phyloP scores from a whole-genome alignment of 106 monocot genomes.

The Dactylorhiza incarnata region DNA sequence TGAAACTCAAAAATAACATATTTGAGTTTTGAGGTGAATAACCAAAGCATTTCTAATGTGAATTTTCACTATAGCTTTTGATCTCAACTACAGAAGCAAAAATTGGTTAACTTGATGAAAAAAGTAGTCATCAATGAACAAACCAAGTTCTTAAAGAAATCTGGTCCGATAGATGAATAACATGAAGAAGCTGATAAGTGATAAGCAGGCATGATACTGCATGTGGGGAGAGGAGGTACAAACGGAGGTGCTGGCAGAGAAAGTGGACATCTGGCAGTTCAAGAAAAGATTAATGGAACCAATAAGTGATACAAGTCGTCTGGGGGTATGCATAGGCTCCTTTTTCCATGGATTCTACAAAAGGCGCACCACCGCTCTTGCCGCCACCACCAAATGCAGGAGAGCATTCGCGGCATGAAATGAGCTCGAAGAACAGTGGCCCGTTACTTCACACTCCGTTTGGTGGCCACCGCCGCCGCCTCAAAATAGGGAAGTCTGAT shows the following conservation, averaged over 20 bases:
- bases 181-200: background rate
- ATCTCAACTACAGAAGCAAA: background rate
- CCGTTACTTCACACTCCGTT: too few relatives aligned
- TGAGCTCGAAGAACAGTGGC: too few relatives aligned
- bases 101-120: background rate
- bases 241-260: background rate
- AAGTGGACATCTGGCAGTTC: background rate
- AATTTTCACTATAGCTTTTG: background rate
- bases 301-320: background rate
- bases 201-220: background rate
- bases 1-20: background rate
- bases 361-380: too few relatives aligned
- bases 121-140: background rate
- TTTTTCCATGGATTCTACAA: too few relatives aligned
- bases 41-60: background rate
- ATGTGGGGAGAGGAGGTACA: background rate
- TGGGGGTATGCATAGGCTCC: background rate
- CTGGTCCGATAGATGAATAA: background rate
- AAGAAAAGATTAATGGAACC: background rate
- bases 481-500: too few relatives aligned
- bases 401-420: too few relatives aligned
- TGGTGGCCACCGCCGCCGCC: too few relatives aligned
- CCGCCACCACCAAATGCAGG: too few relatives aligned
- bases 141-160: background rate
- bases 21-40: background rate